Percentiles rank a stretch among this genome's conserved stretches.
phyloP scores from a whole-genome alignment of 345 rosid species.

The Physaria fendleri region DNA sequence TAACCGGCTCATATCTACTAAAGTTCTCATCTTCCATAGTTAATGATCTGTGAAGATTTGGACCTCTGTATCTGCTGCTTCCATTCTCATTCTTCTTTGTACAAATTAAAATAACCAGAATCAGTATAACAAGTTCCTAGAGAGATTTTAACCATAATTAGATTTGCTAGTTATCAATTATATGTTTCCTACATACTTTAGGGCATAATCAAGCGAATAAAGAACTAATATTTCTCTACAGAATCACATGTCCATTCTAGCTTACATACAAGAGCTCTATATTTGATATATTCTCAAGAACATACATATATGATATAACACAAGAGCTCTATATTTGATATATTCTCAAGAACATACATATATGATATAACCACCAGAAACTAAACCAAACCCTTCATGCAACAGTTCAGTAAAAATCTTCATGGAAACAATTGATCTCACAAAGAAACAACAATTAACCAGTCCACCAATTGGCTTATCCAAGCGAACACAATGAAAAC shows the following conservation, averaged over 20 bases:
- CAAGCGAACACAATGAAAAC: no score
- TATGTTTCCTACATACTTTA: no score
- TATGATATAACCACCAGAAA: not conserved
- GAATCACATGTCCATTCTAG: no score
- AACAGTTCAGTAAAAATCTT: constrained; percentile 7
- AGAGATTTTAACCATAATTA: no score
- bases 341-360: constrained; percentile 13
- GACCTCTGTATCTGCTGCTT: constrained; percentile 65
- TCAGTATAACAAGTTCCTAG: no score
- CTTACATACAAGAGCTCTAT: no score
- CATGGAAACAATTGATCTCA: not conserved
- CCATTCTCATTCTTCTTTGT: constrained; percentile 61
- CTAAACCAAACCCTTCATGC: constrained; percentile 6
- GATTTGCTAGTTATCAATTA: not conserved
- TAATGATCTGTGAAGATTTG: constrained; percentile 78
- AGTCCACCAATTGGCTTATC: no score
- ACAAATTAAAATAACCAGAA: constrained; percentile 5
- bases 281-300: constrained; percentile 3
- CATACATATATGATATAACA: no score
- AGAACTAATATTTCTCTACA: no score
- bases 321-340: not conserved
- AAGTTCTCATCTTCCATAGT: constrained; percentile 59
- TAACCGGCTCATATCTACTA: constrained; percentile 66
- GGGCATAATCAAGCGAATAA: no score
- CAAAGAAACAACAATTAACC: constrained; percentile 17